Evolutionary conservation across 2,329 filamentous ascomycete species (phyloP).

Genomic region (Colletotrichum filicis): DNA sequence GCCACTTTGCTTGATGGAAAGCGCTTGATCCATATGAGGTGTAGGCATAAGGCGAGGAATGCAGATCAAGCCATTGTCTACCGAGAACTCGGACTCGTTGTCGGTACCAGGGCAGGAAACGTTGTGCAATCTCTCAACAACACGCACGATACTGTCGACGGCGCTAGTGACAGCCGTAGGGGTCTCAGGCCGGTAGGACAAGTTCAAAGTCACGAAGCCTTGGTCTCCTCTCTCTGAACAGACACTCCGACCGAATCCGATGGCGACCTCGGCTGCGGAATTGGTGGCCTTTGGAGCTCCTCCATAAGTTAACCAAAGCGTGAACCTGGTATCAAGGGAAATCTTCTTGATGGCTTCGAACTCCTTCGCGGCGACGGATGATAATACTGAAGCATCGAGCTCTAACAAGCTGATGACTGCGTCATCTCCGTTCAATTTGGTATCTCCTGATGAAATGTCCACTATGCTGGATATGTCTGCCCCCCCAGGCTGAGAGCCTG

Average conservation of each 20-base stretch:
- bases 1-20: not conserved
- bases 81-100: not conserved
- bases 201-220: not conserved
- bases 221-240: not conserved
- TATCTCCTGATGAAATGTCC: not conserved
- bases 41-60: not conserved
- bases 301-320: not conserved
- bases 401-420: not conserved
- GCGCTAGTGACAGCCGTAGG: not conserved
- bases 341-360: not conserved
- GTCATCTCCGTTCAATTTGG: not conserved
- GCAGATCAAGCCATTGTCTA: not conserved
- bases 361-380: not conserved
- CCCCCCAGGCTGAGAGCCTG: not conserved
- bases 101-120: not conserved
- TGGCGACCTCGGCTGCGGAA: not conserved
- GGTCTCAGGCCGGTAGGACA: not conserved
- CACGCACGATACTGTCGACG: not conserved
- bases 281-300: not conserved
- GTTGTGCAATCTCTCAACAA: not conserved
- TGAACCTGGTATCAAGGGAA: not conserved
- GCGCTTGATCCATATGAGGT: not conserved
- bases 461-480: not conserved
- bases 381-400: constrained; percentile 15
- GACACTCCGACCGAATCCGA: not conserved